Evolutionary conservation across 495 filamentous ascomycete species (phyloP).

Genomic region (Xylaria cubensis): DNA sequence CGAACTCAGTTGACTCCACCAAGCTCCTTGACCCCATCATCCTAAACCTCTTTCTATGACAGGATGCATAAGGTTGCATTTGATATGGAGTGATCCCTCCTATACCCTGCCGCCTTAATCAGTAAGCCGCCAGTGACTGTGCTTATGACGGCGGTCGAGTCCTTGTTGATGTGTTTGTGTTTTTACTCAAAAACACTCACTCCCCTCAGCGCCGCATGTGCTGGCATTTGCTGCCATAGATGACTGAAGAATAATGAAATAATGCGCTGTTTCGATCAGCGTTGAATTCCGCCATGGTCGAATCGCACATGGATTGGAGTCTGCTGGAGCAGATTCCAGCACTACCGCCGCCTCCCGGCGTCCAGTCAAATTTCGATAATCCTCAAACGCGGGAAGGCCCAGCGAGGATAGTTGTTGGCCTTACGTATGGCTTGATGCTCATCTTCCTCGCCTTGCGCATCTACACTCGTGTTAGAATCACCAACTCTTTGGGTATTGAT

Average conservation of each 20-base stretch:
- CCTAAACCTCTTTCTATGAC: slow-evolving; percentile 3
- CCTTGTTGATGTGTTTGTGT: background rate
- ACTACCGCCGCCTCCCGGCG: slow-evolving; percentile 29
- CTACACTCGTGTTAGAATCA: slow-evolving; percentile 28
- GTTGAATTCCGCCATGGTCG: background rate
- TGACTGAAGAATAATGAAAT: background rate
- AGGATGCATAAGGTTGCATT: background rate
- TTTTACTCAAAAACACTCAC: background rate
- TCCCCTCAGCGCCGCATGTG: background rate
- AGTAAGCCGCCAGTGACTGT: background rate
- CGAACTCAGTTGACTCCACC: background rate
- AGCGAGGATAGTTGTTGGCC: slow-evolving; percentile 21
- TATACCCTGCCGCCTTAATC: background rate
- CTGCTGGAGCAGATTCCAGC: slow-evolving; percentile 29
- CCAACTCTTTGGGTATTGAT: slow-evolving; percentile 23
- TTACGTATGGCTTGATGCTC: slow-evolving; percentile 29
- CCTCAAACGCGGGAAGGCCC: slow-evolving; percentile 23
- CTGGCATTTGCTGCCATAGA: background rate
- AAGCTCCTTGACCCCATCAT: background rate
- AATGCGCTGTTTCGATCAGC: background rate
- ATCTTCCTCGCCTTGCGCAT: slow-evolving; percentile 31
- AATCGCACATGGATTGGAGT: slow-evolving; percentile 2
- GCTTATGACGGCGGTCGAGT: background rate
- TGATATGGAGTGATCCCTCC: background rate
- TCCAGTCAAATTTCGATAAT: slow-evolving; percentile 28